Evolutionary conservation across 306 rosid genomes (phyloP).

Genomic region (Dryas octopetala): DNA sequence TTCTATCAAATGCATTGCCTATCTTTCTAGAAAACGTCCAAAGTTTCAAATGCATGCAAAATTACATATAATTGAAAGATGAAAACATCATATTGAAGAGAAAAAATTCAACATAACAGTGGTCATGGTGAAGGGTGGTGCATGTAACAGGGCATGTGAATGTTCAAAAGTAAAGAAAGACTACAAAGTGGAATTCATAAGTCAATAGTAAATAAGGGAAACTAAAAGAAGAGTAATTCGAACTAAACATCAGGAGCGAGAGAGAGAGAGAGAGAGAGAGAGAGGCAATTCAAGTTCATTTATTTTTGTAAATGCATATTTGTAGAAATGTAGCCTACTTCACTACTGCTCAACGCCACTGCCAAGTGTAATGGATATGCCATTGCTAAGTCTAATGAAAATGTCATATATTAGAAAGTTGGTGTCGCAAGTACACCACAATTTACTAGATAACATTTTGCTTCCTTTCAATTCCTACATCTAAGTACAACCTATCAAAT

Average conservation of each 20-base stretch:
- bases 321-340: not conserved
- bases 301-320: not conserved
- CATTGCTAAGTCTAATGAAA: not conserved
- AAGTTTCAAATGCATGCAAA: not conserved
- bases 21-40: conserved; percentile 13
- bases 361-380: no score
- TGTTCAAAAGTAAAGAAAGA: not conserved
- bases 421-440: not conserved
- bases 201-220: no score
- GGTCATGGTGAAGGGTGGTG: not conserved
- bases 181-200: no score
- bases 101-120: not conserved
- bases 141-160: not conserved
- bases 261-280: no score
- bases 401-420: not conserved
- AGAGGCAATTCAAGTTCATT: not conserved
- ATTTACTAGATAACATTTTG: not conserved
- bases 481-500: conserved; percentile 5
- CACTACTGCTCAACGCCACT: not conserved
- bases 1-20: not conserved
- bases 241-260: no score
- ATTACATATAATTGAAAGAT: not conserved
- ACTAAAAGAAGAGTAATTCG: not conserved
- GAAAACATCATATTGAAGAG: not conserved
- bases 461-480: not conserved